A percentile compares a stretch with the other conserved stretches of the same genome.
Evolutionary conservation across 169 alveolate species (phyloP).

Genomic region (Plasmodium gonderi): DNA sequence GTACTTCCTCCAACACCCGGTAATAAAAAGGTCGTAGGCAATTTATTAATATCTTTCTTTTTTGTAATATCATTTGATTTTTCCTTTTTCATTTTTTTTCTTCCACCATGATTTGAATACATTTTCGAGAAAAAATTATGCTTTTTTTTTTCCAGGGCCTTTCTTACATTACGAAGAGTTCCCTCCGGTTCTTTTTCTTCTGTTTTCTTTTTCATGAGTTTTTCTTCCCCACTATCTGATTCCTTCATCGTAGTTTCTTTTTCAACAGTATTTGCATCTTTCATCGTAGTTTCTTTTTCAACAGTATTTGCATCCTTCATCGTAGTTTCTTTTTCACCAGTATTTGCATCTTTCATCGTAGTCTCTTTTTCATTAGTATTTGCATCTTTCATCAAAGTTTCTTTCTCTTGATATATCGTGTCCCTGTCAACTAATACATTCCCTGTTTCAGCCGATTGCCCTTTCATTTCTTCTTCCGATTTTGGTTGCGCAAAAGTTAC

Average conservation of each 20-base stretch:
- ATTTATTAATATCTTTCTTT: background rate
- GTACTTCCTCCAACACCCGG: slow-evolving; percentile 71
- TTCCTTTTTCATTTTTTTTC: background rate
- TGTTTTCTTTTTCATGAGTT: background rate
- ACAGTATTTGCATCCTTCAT: background rate
- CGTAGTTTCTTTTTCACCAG: background rate
- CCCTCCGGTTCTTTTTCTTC: background rate
- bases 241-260: background rate
- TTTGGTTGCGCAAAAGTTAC: background rate
- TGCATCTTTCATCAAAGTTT: background rate
- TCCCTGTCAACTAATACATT: background rate
- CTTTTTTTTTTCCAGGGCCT: background rate
- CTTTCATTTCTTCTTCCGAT: background rate
- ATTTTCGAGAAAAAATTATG: background rate
- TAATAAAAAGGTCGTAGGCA: slow-evolving; percentile 8
- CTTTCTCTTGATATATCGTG: too few species aligned
- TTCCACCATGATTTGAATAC: background rate
- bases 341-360: background rate
- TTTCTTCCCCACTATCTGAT: background rate
- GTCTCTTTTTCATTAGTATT: background rate
- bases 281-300: background rate
- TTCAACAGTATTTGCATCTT: background rate
- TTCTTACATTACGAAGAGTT: background rate
- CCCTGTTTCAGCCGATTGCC: background rate
- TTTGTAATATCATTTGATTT: background rate